Evolutionary conservation across 768 basidiomycete species (phyloP).

Genomic region (Suillus cothurnatus): DNA sequence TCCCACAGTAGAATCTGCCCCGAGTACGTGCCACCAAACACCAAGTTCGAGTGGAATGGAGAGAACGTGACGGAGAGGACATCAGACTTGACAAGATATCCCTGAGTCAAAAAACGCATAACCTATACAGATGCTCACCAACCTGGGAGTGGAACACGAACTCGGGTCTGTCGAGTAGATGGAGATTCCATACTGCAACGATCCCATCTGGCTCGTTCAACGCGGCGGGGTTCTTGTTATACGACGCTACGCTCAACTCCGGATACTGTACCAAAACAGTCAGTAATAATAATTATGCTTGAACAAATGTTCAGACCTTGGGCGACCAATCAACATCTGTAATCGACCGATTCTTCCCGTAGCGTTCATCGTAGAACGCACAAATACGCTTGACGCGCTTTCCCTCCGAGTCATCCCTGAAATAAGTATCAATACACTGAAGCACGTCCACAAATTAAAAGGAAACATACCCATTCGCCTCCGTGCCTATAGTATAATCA

Average conservation of each 20-base stretch:
- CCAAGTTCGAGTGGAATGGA: conserved; percentile 94
- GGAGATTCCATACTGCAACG: conserved; percentile 97
- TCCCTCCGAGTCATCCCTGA: conserved; percentile 88
- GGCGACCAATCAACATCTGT: conserved; percentile 98
- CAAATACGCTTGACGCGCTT: conserved; percentile 92
- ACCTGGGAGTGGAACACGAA: conserved; percentile 99
- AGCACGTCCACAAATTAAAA: neutral
- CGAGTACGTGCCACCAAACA: conserved; percentile 99
- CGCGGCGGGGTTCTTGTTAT: conserved; percentile 95
- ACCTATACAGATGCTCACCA: conserved; percentile 25
- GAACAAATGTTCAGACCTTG: conserved; percentile 56
- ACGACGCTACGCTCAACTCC: conserved; percentile 92
- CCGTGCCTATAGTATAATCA: conserved; percentile 92
- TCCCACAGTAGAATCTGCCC: conserved; percentile 99
- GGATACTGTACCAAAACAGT: conserved; percentile 67
- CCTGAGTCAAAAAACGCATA: conserved; percentile 1
- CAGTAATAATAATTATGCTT: neutral
- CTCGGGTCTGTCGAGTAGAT: conserved; percentile 92
- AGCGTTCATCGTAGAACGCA: conserved; percentile 89
- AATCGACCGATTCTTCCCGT: conserved; percentile 91
- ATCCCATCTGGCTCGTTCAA: conserved; percentile 96
- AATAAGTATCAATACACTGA: conserved; percentile 10
- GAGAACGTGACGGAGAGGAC: conserved; percentile 97
- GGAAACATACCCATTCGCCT: conserved; percentile 74
- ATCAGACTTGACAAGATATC: conserved; percentile 69